Evolutionary conservation across 192 early-diverging fungal genomes (phyloP).

Genomic region (Coemansia sp.): DNA sequence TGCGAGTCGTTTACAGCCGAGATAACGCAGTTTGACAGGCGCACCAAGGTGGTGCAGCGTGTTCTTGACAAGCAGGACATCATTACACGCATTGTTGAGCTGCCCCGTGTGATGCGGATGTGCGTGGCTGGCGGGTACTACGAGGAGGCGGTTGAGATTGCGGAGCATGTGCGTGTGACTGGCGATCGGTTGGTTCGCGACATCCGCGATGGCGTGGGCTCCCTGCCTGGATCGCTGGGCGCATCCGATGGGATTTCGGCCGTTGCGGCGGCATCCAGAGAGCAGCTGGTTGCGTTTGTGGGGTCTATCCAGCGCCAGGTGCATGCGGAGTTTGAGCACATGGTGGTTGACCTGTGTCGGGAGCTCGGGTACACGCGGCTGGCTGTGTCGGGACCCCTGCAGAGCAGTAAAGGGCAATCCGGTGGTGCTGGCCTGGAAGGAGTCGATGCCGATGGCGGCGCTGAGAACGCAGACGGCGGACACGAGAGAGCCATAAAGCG

Average conservation of each 20-base stretch:
- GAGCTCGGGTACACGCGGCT: slow-evolving; percentile 32
- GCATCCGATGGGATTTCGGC: neutral
- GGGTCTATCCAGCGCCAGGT: slow-evolving; percentile 40
- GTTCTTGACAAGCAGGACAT: slow-evolving; percentile 53
- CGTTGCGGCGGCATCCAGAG: slow-evolving; percentile 5
- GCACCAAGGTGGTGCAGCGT: slow-evolving; percentile 35
- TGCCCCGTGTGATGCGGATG: slow-evolving; percentile 55
- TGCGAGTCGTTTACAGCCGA: slow-evolving; percentile 29
- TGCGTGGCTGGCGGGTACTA: slow-evolving; percentile 53
- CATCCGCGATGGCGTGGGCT: slow-evolving; percentile 36
- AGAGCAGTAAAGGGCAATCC: neutral
- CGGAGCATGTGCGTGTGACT: slow-evolving; percentile 43
- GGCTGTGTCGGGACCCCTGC: slow-evolving; percentile 4
- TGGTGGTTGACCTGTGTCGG: slow-evolving; percentile 39
- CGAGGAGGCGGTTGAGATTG: slow-evolving; percentile 51
- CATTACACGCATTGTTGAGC: slow-evolving; percentile 47
- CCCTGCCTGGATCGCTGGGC: slow-evolving; percentile 26
- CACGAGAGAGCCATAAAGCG: slow-evolving; percentile 42
- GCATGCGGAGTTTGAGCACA: slow-evolving; percentile 46
- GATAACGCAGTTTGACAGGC: slow-evolving; percentile 38
- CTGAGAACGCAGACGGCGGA: slow-evolving; percentile 9
- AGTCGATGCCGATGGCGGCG: neutral
- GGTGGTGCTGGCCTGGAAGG: neutral
- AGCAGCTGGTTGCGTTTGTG: slow-evolving; percentile 36
- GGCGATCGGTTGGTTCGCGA: slow-evolving; percentile 44